Conservation (phyloP, 208 protist species). For the Acanthamoeba culbertsoni region DNA sequence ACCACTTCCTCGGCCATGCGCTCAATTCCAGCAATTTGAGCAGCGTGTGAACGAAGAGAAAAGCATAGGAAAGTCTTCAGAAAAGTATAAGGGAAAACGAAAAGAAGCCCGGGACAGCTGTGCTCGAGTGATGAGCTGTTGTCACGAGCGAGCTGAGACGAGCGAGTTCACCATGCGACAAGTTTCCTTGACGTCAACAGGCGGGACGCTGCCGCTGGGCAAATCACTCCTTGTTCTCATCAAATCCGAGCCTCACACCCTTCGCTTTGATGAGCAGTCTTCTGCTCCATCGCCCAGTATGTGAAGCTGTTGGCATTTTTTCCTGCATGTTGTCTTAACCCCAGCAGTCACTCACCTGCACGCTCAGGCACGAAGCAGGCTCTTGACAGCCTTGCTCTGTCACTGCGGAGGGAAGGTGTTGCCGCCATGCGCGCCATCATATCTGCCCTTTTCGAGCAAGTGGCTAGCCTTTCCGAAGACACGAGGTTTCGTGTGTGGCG, state of each 20-base stretch:
- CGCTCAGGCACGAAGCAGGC: not conserved
- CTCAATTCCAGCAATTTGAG: no score
- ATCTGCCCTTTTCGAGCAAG: not conserved
- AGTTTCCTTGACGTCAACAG: no score
- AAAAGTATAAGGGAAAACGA: no score
- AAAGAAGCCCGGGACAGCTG: no score
- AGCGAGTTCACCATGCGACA: no score
- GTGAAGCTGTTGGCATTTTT: not conserved
- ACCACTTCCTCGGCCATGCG: no score
- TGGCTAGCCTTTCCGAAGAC: not conserved
- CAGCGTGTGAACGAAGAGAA: no score
- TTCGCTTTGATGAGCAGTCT: not conserved
- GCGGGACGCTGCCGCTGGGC: slow-evolving; percentile 6
- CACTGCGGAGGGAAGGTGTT: not conserved
- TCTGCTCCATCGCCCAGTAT: not conserved
- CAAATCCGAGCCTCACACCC: not conserved
- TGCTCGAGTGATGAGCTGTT: no score
- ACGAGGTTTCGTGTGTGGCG: not conserved
- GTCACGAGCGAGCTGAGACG: no score
- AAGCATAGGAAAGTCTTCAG: no score
- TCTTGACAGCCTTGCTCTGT: not conserved
- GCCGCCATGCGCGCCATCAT: not conserved
- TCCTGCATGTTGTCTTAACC: not conserved
- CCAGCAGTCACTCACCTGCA: not conserved
- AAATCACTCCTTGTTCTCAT: not conserved